phyloP scores from a whole-genome alignment of 805 yeast genomes.

The Starmerella powellii region DNA sequence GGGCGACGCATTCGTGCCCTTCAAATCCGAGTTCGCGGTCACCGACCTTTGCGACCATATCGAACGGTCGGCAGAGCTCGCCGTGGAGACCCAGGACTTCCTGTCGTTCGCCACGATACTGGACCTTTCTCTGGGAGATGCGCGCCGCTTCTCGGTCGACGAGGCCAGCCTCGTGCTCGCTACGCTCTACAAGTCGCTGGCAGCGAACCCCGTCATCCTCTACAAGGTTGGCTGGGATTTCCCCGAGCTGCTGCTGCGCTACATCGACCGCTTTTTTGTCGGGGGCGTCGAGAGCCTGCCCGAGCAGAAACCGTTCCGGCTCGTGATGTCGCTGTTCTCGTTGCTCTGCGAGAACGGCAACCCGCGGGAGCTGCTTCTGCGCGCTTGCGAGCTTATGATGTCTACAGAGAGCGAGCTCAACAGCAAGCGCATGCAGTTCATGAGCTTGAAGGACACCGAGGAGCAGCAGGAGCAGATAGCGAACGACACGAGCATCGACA shows the following conservation, averaged over 20 bases:
- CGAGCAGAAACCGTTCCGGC: conserved; percentile 30
- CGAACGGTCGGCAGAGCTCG: conserved; percentile 10
- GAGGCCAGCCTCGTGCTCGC: conserved; percentile 33
- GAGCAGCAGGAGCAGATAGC: background rate
- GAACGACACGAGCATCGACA: conserved; percentile 2
- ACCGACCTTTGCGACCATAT: conserved; percentile 18
- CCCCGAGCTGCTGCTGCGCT: conserved; percentile 54
- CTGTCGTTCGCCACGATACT: conserved; percentile 60
- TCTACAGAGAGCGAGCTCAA: conserved; percentile 13
- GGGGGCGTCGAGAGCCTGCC: conserved; percentile 20
- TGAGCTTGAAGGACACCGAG: conserved; percentile 26
- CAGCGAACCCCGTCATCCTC: conserved; percentile 37
- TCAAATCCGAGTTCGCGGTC: background rate
- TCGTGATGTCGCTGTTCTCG: conserved; percentile 38
- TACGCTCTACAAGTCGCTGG: conserved; percentile 33
- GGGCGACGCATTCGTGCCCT: background rate
- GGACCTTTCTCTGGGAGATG: conserved; percentile 47
- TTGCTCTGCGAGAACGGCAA: conserved; percentile 58
- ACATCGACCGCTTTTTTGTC: conserved; percentile 28
- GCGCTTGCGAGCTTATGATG: conserved; percentile 51
- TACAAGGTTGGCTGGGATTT: conserved; percentile 83
- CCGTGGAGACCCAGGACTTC: conserved; percentile 43
- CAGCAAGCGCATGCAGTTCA: conserved; percentile 19
- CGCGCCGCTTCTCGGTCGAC: conserved; percentile 34
- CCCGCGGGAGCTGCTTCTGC: conserved; percentile 66